Conservation (phyloP, 164 flowering plant genomes). For the Magnolia changhungtana region DNA sequence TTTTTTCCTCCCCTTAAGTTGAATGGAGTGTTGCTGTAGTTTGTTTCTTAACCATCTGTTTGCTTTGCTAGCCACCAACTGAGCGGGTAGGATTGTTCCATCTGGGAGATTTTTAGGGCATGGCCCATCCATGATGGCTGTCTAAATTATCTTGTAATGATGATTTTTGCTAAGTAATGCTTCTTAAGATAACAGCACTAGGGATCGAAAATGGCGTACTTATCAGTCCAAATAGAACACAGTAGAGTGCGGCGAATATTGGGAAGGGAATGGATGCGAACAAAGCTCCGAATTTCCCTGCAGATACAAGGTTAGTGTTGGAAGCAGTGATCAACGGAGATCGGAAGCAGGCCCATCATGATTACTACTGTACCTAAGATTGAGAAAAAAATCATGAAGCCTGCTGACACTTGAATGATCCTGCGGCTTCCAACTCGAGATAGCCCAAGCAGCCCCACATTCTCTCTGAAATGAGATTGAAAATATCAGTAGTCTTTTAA, state of each 20-base stretch:
- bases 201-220: slow-evolving; percentile 14
- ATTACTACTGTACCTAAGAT: slow-evolving; percentile 38
- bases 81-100: not conserved
- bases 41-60: too few species aligned
- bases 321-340: not conserved
- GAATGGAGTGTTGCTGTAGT: too few species aligned
- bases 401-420: slow-evolving; percentile 59
- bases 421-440: slow-evolving; percentile 71
- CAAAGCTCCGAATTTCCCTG: slow-evolving; percentile 41
- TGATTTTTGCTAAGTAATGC: not conserved
- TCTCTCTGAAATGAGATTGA: slow-evolving; percentile 33
- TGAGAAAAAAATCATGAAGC: slow-evolving; percentile 72
- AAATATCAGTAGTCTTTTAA: not conserved
- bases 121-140: not conserved
- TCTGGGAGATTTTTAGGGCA: not conserved
- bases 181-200: not conserved
- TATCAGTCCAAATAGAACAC: slow-evolving; percentile 29
- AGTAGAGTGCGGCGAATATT: slow-evolving; percentile 30
- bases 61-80: not conserved
- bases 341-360: too few species aligned
- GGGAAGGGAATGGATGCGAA: slow-evolving; percentile 39
- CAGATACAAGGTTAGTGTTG: not conserved
- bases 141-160: not conserved
- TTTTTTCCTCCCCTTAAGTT: too few species aligned
- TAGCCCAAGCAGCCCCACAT: slow-evolving; percentile 60